Percentiles rank a stretch among this genome's conserved stretches.
Evolutionary conservation across 129 eudicot genomes (phyloP).

Genomic region (Chrysanthemum lavandulifolium): DNA sequence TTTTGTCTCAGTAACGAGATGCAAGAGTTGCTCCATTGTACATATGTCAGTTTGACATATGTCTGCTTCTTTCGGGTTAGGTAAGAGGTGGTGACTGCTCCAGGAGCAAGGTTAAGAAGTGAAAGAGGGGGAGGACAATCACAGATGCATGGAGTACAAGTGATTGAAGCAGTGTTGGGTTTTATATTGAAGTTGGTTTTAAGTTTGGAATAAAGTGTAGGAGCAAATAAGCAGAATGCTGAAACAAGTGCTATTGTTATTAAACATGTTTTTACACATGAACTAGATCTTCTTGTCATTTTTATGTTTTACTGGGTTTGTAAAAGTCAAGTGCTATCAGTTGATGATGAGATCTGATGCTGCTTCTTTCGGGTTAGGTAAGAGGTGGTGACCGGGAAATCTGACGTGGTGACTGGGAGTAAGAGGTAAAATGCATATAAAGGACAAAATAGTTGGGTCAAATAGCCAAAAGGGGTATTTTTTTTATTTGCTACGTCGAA

Average conservation of each 20-base stretch:
- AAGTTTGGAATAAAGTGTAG: slow-evolving; percentile 68
- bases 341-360: background rate
- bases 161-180: slow-evolving; percentile 27
- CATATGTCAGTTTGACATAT: no score
- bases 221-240: slow-evolving; percentile 76
- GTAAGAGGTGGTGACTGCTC: no score
- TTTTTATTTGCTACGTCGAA: no score
- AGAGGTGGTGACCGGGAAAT: no score
- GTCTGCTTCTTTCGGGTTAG: no score
- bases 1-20: no score
- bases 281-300: slow-evolving; percentile 63
- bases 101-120: slow-evolving; percentile 59
- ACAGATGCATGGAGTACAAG: slow-evolving; percentile 76
- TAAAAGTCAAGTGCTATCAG: background rate
- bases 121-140: slow-evolving; percentile 81
- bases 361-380: no score
- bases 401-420: no score
- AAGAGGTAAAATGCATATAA: no score
- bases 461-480: no score
- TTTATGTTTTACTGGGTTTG: background rate
- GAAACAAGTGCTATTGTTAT: slow-evolving; percentile 69
- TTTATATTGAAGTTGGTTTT: slow-evolving; percentile 42
- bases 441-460: no score
- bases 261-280: slow-evolving; percentile 61
- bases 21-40: no score